Conservation (phyloP, 1,139 yeast genomes). For the Candida dubliniensis region DNA sequence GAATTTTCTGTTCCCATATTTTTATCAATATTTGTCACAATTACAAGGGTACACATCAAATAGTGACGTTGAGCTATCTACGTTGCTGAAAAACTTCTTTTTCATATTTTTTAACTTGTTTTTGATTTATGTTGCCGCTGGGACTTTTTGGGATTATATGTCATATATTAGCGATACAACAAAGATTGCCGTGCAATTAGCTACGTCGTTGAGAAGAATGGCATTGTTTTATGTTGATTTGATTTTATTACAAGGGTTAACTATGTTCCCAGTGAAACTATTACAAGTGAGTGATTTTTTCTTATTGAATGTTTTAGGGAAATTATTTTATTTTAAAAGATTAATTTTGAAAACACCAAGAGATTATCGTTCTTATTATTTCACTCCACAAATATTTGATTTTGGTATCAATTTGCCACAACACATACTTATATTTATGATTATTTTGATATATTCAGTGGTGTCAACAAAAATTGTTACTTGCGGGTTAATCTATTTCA, state of each 20-base stretch:
- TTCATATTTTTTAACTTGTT: constrained; percentile 77
- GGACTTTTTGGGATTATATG: constrained; percentile 75
- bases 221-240: constrained; percentile 74
- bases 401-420: constrained; percentile 68
- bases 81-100: constrained; percentile 75
- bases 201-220: constrained; percentile 66
- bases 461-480: constrained; percentile 65
- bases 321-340: constrained; percentile 53
- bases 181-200: constrained; percentile 70
- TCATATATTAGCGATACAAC: constrained; percentile 78
- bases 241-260: constrained; percentile 72
- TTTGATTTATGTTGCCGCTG: constrained; percentile 76
- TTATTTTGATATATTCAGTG: constrained; percentile 63
- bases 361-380: constrained; percentile 59
- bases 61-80: constrained; percentile 73
- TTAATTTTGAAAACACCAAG: constrained; percentile 55
- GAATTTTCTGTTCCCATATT: constrained; percentile 66
- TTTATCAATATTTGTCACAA: constrained; percentile 64
- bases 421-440: constrained; percentile 60
- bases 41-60: constrained; percentile 72
- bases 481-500: constrained; percentile 61
- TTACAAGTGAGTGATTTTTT: constrained; percentile 53
- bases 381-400: constrained; percentile 65
- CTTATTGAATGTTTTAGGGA: constrained; percentile 54
- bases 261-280: constrained; percentile 73